Base-by-base conservation (phyloP, 2,329 filamentous ascomycete genomes). In the Cercospora sp. region DNA sequence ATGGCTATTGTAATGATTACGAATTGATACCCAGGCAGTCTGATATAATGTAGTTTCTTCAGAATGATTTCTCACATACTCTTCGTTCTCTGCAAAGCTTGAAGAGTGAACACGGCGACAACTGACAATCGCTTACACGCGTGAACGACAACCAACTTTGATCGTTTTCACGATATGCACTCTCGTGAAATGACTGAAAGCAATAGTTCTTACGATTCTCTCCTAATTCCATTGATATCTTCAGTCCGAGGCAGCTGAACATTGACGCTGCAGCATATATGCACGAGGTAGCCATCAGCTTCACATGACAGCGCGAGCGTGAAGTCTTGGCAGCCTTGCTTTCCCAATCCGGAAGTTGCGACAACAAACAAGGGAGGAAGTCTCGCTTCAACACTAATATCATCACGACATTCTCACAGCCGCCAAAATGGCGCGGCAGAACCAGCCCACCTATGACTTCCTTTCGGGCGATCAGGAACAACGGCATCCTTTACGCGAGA, bases 361-460 rank as follows among this genome's bases (percentile, higher is more conserved):
- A 62, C 60, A 49, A 26, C 60, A 49, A 62, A 58, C 49, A 57
- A 43, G 16, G 37, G 37, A 43, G 37, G 37, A 43, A 64, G 28
- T 24, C 28, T 59, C 28, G 18, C 30, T 24, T 24, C 28, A 58
- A 58, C 55, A 28, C 32, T n/a, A 59, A 37, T 16, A 59, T 59
- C 55, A 37, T 43, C 21, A 61, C 55, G 43, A 66, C 57, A 51
- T n/a, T 12, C 4, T 24, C 40, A 30, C 43, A 60, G 57, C 45
- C 24, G 63, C 57, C 63, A 61, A 16, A 43, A 77, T 79, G 73
- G 72, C 77, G 69, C 74, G 79, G 66, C 65, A 62, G 21, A 75
- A 78, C 30, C 81, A 82, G 70, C 82, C 82, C 10, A 81, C 78
- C 34, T 85, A 82, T 75, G 82, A 85, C 75, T 82, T 85, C 74